These are phyloP conservation scores for Dentipellis fragilis DNA, from an alignment of 768 basidiomycete genomes.

Conservation along the genomic window DNA sequence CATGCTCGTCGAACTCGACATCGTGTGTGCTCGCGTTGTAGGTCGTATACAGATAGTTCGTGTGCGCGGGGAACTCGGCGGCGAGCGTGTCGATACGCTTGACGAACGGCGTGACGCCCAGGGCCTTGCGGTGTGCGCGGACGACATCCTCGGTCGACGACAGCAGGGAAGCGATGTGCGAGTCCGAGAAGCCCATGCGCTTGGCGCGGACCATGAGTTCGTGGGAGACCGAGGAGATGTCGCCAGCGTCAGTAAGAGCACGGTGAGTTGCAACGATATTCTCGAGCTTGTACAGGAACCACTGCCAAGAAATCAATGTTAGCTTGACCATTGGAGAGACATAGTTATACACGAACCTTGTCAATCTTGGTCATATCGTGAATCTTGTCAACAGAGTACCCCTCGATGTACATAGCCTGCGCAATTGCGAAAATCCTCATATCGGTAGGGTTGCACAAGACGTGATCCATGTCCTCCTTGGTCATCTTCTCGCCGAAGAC, in stretches of 20 bases:
- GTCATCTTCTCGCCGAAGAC: conserved; percentile 67
- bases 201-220: conserved; percentile 84
- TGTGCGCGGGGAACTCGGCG: conserved; percentile 96
- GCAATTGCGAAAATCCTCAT: conserved; percentile 96
- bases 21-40: conserved; percentile 97
- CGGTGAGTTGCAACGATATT: conserved; percentile 91
- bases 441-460: conserved; percentile 80
- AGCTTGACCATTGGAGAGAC: neutral
- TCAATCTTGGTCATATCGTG: conserved; percentile 97
- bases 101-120: conserved; percentile 90
- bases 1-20: conserved; percentile 89
- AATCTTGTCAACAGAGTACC: conserved; percentile 81
- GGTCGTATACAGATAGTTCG: conserved; percentile 98
- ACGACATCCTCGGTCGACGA: conserved; percentile 64
- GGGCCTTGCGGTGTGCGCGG: conserved; percentile 76
- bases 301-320: conserved; percentile 32
- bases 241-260: conserved; percentile 57
- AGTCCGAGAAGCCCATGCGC: conserved; percentile 90
- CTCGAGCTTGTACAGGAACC: conserved; percentile 98
- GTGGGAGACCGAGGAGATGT: conserved; percentile 57
- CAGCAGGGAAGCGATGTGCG: conserved; percentile 81
- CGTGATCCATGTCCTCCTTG: conserved; percentile 67
- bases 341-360: conserved; percentile 41
- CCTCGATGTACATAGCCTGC: conserved; percentile 92
- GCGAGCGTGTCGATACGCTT: conserved; percentile 99